Conservation (phyloP, 176 grass and related monocot genomes). For the Cymbopogon citratus region DNA sequence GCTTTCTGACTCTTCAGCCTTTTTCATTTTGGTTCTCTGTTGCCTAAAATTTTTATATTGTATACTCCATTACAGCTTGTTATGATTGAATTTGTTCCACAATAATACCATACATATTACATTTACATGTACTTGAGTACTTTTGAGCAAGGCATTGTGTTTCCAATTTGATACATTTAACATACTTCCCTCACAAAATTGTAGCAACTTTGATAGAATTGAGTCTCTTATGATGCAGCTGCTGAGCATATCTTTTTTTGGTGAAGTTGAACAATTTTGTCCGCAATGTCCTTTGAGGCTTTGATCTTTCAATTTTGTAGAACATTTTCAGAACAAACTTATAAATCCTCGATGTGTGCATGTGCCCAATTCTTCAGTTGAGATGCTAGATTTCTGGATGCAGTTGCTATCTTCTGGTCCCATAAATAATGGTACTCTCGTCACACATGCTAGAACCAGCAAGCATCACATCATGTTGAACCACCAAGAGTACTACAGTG, state of each 20-base stretch:
- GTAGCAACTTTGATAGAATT: not conserved
- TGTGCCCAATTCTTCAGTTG: not conserved
- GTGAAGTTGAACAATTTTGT: not conserved
- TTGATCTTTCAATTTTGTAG: not conserved
- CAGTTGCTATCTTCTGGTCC: not conserved
- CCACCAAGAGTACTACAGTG: not conserved
- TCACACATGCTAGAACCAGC: not conserved
- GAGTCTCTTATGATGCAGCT: not conserved
- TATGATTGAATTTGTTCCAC: not conserved
- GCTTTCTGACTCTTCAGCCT: not conserved
- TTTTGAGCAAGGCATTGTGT: not conserved
- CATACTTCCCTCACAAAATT: not conserved
- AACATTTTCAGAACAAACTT: not conserved
- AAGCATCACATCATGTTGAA: not conserved
- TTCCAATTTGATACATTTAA: not conserved
- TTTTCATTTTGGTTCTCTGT: not conserved
- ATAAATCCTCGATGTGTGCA: not conserved
- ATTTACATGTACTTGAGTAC: not conserved
- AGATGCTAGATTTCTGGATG: not conserved
- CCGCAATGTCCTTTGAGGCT: not conserved
- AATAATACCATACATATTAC: not conserved
- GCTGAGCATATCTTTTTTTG: not conserved
- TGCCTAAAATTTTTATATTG: not conserved
- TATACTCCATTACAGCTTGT: not conserved
- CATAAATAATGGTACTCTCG: conserved; percentile 4